phyloP scores from a whole-genome alignment of 2,329 filamentous ascomycete species.

The Eurotiales sp. region DNA sequence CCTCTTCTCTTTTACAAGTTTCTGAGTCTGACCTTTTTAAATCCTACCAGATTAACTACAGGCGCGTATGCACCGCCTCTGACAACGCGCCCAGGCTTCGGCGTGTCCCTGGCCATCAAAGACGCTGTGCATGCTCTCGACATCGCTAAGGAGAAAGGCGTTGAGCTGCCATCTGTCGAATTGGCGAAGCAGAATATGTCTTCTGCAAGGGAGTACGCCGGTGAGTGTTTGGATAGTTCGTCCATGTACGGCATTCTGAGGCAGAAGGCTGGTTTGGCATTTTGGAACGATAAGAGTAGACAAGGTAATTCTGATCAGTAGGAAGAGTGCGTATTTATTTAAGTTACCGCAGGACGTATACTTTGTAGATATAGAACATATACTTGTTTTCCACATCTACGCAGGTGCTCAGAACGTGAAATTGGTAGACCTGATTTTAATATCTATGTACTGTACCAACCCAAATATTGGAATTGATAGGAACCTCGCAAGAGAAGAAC shows the following conservation, averaged over 20 bases:
- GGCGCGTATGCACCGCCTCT: conserved; percentile 40
- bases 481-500: background rate
- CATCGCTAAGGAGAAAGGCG: conserved; percentile 29
- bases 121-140: conserved; percentile 33
- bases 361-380: background rate
- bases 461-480: background rate
- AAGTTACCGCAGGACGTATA: no score
- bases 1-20: background rate
- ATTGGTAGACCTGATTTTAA: conserved; percentile 8
- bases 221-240: conserved; percentile 37
- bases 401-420: no score
- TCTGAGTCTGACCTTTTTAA: background rate
- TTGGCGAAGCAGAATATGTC: conserved; percentile 35
- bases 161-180: conserved; percentile 31
- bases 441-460: conserved; percentile 11
- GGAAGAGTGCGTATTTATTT: no score
- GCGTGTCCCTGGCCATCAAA: conserved; percentile 36
- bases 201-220: conserved; percentile 32
- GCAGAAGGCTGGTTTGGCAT: conserved; percentile 33
- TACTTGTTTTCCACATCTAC: no score
- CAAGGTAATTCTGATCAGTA: conserved; percentile 6
- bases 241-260: conserved; percentile 36
- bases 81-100: conserved; percentile 33
- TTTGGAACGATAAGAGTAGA: conserved; percentile 39
- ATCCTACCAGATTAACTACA: conserved; percentile 33